Base-by-base conservation (phyloP, 768 basidiomycete species). In the Podaxis rugospora region DNA sequence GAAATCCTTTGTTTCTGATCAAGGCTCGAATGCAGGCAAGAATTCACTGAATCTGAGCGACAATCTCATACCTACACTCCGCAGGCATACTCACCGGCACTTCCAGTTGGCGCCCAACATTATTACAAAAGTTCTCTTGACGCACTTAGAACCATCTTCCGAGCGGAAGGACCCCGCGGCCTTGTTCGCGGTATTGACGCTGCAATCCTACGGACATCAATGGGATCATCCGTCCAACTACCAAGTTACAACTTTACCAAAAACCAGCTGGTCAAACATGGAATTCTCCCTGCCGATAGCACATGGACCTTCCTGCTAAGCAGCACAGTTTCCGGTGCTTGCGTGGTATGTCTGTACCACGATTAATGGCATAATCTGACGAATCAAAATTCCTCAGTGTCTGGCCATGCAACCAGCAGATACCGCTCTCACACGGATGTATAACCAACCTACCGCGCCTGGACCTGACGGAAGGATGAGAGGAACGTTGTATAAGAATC, bases 241-340 rank as follows among this genome's bases (percentile, higher is more conserved):
- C 97, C 97, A 1, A 92, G 92, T 51, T 99, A 99, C 72, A 95
- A 93, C 66, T 90, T 92, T 73, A 92, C 93, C 32, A 99, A 99
- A 74, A 85, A 82, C 53, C 83, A 88, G 57, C 75, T 99, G 49
- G 83, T 89, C 5, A 78, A 80, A 42, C 77, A 83, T 61, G 87
- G 87, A 2, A 83, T 92, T 60, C 74, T 91, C 44, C 84, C 86
- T 35, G 85, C 87, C 7, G 84, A 93, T 68, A 93, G 89, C 62
- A 82, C 89, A 35, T 90, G 85, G 87, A 92, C 94, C 1, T 99
- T 90, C 72, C 76, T 99, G 35, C 83, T 86, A 13, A 94, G 94
- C 68, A 95, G 93, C 68, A 81, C 89, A 6, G 82, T 98, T 40
- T 96, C 94, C 11, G 96, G 97, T 18, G 77, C 87, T 21, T 98